phyloP scores from a whole-genome alignment of 106 monocot genomes.

The Phalaenopsis aphrodite region DNA sequence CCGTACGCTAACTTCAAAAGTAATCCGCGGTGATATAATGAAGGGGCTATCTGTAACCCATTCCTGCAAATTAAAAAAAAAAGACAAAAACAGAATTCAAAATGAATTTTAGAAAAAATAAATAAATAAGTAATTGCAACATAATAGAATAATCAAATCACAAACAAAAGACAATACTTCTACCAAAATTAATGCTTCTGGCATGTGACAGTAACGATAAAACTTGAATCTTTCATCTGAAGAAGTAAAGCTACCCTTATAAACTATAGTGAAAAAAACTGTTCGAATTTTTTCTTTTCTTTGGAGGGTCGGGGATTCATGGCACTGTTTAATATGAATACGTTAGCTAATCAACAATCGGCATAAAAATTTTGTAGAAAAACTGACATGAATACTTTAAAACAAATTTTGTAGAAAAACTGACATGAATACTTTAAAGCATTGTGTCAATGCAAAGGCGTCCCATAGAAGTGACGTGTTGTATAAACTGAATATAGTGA shows the following conservation, averaged over 20 bases:
- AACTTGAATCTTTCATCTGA: not conserved
- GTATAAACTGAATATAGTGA: too few relatives aligned
- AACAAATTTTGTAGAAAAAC: too few relatives aligned
- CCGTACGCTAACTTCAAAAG: slow-evolving; percentile 95
- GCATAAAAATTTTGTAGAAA: too few relatives aligned
- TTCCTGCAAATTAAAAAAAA: slow-evolving; percentile 44
- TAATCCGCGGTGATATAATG: slow-evolving; percentile 95
- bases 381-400: too few relatives aligned
- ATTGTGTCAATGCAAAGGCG: too few relatives aligned
- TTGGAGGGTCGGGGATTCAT: too few relatives aligned
- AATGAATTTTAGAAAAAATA: not conserved
- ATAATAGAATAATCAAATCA: not conserved
- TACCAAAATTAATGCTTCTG: not conserved
- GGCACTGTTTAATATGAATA: too few relatives aligned
- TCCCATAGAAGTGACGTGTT: too few relatives aligned
- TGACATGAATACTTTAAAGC: too few relatives aligned
- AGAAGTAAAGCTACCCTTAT: not conserved
- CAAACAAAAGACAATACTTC: not conserved
- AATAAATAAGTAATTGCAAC: not conserved
- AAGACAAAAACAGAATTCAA: not conserved
- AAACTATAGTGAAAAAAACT: not conserved
- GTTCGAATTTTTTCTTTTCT: too few relatives aligned
- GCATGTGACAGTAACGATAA: not conserved
- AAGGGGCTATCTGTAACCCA: slow-evolving; percentile 96
- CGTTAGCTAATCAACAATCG: too few relatives aligned